Base-by-base conservation (phyloP, 345 rosid species). In the Brassica juncea region DNA sequence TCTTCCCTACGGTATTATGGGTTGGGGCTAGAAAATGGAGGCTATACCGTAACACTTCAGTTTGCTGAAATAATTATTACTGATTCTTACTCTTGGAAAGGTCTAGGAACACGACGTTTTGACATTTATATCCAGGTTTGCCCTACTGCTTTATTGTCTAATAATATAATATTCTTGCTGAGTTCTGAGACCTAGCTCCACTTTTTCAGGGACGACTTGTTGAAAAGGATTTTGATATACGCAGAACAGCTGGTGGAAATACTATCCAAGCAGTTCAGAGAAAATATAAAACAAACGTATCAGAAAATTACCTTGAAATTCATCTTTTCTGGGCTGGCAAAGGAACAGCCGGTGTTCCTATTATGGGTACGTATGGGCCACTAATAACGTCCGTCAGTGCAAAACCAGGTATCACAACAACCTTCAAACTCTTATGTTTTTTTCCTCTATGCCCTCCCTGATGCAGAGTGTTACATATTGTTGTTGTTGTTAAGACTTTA, bases 311-410 rank as follows among this genome's bases (percentile, higher is more conserved):
- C 49, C 70, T 82, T 2, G 82, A 82, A 14, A 49, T 82, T 3
- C 84, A 82, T 77, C 77, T 82, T 25, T 82, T 82, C 9, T 78
- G 80, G 84, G 77, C 82, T 23, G 84, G 84, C 3, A 82, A 82
- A 35, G 82, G 84, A 72, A 70, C 82, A n/a, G 70, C 66, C 2
- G 66, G 82, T 65, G 49, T 73, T 68, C 84, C 84, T 73, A 9
- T 59, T 8, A 76, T 65, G 70, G 84, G 84, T 19, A 34, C 79
- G 32, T 82, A 78, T 64, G 84, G 84, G 8, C 82, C 84, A 27
- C 4, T 66, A 67, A 60, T 81, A 6, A 85, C 93, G 3, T 85
- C 93, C 39, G 83, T 89, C 76, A 87, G 92, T 76, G 92, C 88
- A 12, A 78, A 75, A 16, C 86, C 94, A 86, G 89, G 92, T 90